These are phyloP conservation scores for Cystobasidium sp. DNA, from an alignment of 1,284 basidiomycete species.

Conservation along the genomic window DNA sequence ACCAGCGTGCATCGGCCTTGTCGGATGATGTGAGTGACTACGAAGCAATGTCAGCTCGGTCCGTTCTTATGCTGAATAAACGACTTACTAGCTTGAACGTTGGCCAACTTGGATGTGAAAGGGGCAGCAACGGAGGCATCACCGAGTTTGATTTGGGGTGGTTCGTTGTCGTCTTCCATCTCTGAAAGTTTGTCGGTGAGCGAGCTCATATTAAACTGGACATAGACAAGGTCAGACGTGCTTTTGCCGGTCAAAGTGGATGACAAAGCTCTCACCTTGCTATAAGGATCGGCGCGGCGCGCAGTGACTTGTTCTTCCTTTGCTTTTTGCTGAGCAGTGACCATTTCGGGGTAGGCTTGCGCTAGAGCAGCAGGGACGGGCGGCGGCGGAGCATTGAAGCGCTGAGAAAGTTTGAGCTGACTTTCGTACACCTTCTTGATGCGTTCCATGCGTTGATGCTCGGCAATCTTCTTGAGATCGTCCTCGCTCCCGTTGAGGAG, in stretches of 20 bases:
- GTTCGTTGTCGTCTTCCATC: constrained; percentile 84
- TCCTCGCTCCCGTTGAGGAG: constrained; percentile 87
- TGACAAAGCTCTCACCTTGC: constrained; percentile 66
- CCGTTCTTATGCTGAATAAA: constrained; percentile 23
- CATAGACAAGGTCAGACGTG: background rate
- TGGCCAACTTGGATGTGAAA: constrained; percentile 92
- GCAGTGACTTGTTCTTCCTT: constrained; percentile 68
- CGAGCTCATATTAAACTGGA: constrained; percentile 80
- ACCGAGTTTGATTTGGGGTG: constrained; percentile 94
- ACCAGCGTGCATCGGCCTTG: constrained; percentile 96
- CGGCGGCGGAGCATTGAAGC: constrained; percentile 89
- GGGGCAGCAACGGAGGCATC: constrained; percentile 95
- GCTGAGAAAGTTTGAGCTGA: constrained; percentile 81
- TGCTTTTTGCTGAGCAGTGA: constrained; percentile 82
- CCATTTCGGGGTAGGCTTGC: constrained; percentile 82
- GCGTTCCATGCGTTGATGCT: constrained; percentile 82
- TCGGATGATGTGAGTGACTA: constrained; percentile 91
- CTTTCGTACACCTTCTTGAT: constrained; percentile 95
- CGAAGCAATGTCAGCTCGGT: background rate
- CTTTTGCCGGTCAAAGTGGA: background rate
- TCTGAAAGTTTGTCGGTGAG: constrained; percentile 89
- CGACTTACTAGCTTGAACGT: constrained; percentile 83
- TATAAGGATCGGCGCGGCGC: constrained; percentile 80
- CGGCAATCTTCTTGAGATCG: constrained; percentile 88
- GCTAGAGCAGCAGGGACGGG: constrained; percentile 77